Conservation (phyloP, 2,329 filamentous ascomycete genomes). For the Sclerotiophoma versabilis region DNA sequence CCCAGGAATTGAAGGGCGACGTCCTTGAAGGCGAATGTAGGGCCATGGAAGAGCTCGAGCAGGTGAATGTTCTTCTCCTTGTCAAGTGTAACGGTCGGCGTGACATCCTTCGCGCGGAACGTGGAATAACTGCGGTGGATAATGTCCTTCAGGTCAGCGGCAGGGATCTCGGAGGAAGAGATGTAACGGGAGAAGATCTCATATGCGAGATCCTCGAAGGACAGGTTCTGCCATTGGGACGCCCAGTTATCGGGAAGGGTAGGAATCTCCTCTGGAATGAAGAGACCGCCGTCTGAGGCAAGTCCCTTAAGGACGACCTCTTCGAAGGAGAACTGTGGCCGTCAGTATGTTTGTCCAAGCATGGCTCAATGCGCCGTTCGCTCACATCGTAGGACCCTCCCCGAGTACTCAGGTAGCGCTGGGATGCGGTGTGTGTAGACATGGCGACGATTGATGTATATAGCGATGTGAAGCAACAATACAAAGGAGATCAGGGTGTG, state of each 20-base stretch:
- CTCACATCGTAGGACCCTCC: slow-evolving; percentile 69
- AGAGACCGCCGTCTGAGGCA: slow-evolving; percentile 84
- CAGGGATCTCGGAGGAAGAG: slow-evolving; percentile 80
- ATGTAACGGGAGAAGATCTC: slow-evolving; percentile 89
- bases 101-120: slow-evolving; percentile 80
- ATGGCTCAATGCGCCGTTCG: slow-evolving; percentile 6
- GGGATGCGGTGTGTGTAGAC: slow-evolving; percentile 61
- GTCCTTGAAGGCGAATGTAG: slow-evolving; percentile 92
- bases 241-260: slow-evolving; percentile 68
- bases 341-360: slow-evolving; percentile 23
- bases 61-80: slow-evolving; percentile 76
- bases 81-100: slow-evolving; percentile 80
- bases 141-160: slow-evolving; percentile 80
- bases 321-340: slow-evolving; percentile 81
- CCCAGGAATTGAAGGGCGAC: slow-evolving; percentile 92
- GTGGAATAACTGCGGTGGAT: slow-evolving; percentile 87
- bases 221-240: slow-evolving; percentile 75
- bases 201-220: slow-evolving; percentile 82
- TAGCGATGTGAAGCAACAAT: background rate
- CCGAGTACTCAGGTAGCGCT: slow-evolving; percentile 68
- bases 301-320: slow-evolving; percentile 89
- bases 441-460: slow-evolving; percentile 33
- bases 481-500: slow-evolving; percentile 8
- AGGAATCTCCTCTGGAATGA: slow-evolving; percentile 85
- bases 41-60: slow-evolving; percentile 95